These are phyloP conservation scores for Penicillium sp. DNA, from an alignment of 2,329 filamentous ascomycete genomes.

Conservation along the genomic window DNA sequence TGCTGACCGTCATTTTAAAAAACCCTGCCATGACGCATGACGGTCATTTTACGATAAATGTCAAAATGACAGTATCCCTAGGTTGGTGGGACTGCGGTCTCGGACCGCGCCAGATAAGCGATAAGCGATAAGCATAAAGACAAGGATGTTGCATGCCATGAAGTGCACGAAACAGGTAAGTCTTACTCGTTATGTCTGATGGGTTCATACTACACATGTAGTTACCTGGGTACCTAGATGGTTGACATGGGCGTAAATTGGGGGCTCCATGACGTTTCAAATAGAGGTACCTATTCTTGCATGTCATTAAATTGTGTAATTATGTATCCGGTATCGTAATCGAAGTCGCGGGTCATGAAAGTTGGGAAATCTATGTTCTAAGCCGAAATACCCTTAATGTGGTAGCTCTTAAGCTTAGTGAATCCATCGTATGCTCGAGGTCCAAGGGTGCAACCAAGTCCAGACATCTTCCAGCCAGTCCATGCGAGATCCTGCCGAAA, in stretches of 20 bases:
- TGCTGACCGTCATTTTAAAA: no score
- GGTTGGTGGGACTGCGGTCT: background rate
- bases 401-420: slow-evolving; percentile 89
- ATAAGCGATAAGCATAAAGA: background rate
- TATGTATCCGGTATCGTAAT: background rate
- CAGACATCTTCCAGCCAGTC: slow-evolving; percentile 94
- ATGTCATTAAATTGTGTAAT: background rate
- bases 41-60: no score
- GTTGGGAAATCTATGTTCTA: background rate
- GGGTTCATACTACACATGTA: background rate
- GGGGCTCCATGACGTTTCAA: no score
- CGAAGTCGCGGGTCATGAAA: background rate
- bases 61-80: no score
- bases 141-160: background rate
- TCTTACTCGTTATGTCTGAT: background rate
- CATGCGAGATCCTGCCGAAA: slow-evolving; percentile 74
- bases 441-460: slow-evolving; percentile 81
- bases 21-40: no score
- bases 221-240: no score
- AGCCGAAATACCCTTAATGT: slow-evolving; percentile 56
- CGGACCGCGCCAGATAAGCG: background rate
- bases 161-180: background rate
- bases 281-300: background rate
- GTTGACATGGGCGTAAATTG: background rate
- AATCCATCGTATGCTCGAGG: slow-evolving; percentile 89